These are phyloP conservation scores for Wickerhamomyces sp. DNA, from an alignment of 1,139 yeast species.

Conservation along the genomic window DNA sequence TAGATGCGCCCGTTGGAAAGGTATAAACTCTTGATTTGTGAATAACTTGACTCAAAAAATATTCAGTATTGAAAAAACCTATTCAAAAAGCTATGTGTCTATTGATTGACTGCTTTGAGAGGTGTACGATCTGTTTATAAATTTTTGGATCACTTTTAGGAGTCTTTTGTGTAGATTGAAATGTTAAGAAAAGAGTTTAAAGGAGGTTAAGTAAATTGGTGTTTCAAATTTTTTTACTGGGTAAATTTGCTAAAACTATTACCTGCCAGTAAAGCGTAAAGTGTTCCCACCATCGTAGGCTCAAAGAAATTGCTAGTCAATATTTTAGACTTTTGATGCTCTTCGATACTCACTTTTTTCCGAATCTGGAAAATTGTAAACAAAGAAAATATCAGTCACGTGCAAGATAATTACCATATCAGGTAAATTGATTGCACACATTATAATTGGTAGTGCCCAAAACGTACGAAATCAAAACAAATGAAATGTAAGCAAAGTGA, in stretches of 20 bases:
- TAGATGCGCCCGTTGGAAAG: not conserved
- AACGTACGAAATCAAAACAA: not conserved
- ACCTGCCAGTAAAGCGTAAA: not conserved
- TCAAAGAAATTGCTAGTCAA: not conserved
- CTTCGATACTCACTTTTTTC: not conserved
- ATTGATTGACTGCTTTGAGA: no score
- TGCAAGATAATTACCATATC: not conserved
- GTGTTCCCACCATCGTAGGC: not conserved
- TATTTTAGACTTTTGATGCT: not conserved
- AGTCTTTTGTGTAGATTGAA: no score
- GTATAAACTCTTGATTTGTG: not conserved
- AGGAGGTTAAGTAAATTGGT: no score
- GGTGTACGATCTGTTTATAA: no score
- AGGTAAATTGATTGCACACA: slow-evolving; percentile 2
- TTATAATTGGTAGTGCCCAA: not conserved
- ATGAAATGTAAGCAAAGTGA: not conserved
- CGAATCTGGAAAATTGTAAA: slow-evolving; percentile 8
- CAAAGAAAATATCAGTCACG: not conserved
- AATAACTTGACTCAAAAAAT: not conserved
- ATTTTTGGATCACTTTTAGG: no score
- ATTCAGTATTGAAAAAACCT: not conserved
- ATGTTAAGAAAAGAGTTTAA: no score
- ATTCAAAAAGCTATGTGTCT: no score
- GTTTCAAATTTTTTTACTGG: not conserved
- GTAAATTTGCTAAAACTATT: not conserved